Evolutionary conservation across 768 basidiomycete species (phyloP).

Genomic region (Lentinula sp.): DNA sequence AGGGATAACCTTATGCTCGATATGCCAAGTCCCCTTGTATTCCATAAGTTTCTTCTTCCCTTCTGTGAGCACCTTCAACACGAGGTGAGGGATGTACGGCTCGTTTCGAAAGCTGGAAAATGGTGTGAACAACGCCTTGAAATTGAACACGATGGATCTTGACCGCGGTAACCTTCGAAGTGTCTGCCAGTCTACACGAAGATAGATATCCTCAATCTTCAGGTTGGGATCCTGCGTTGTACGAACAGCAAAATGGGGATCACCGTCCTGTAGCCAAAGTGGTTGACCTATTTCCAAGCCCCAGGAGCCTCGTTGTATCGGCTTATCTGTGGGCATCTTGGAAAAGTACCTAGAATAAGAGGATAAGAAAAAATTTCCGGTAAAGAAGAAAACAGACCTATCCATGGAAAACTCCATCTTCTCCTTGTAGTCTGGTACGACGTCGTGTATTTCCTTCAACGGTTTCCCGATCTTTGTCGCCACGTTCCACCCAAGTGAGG

Average conservation of each 20-base stretch:
- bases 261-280: slow-evolving; percentile 35
- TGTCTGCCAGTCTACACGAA: slow-evolving; percentile 55
- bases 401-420: slow-evolving; percentile 46
- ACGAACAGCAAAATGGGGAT: slow-evolving; percentile 28
- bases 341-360: slow-evolving; percentile 33
- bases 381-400: slow-evolving; percentile 24
- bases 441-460: slow-evolving; percentile 38
- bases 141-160: slow-evolving; percentile 45
- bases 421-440: slow-evolving; percentile 45
- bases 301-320: slow-evolving; percentile 52
- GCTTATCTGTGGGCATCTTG: slow-evolving; percentile 38
- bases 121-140: slow-evolving; percentile 49
- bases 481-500: slow-evolving; percentile 46
- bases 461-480: slow-evolving; percentile 40
- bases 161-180: slow-evolving; percentile 42
- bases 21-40: slow-evolving; percentile 37
- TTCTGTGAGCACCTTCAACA: slow-evolving; percentile 37
- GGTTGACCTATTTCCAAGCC: slow-evolving; percentile 43
- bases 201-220: slow-evolving; percentile 30
- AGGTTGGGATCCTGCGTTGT: slow-evolving; percentile 28
- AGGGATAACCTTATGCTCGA: slow-evolving; percentile 39
- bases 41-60: slow-evolving; percentile 31
- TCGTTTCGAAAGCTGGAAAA: slow-evolving; percentile 35
- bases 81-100: slow-evolving; percentile 39
- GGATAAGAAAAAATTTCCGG: neutral